These are phyloP conservation scores for Gossypium davidsonii DNA, from an alignment of 441 rosid species.

Conservation along the genomic window DNA sequence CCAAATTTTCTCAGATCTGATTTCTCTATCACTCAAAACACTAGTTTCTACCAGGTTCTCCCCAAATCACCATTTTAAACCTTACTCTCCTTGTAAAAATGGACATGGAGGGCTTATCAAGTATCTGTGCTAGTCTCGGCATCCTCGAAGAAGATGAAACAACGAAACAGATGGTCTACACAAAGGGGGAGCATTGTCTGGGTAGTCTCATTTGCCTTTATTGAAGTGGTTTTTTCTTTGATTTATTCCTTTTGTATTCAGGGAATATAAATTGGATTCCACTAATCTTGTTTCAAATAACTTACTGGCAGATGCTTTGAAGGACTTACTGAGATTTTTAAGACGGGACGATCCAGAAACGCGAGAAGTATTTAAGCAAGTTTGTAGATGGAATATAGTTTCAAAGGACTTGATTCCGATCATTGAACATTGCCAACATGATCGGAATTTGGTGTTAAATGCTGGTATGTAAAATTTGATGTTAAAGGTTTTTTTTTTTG, in stretches of 20 bases:
- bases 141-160: conserved; percentile 43
- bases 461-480: conserved; percentile 45
- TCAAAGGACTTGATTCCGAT: conserved; percentile 89
- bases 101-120: conserved; percentile 66
- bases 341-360: conserved; percentile 86
- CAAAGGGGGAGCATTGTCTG: conserved; percentile 56
- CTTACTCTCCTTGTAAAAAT: conserved; percentile 17
- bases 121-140: conserved; percentile 72
- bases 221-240: neutral
- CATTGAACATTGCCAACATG: conserved; percentile 60
- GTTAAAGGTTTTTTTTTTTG: neutral
- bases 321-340: conserved; percentile 78
- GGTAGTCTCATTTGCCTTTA: conserved; percentile 32
- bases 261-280: neutral
- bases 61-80: neutral
- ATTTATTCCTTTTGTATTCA: neutral
- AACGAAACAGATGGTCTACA: conserved; percentile 52
- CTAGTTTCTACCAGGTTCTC: neutral
- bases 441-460: conserved; percentile 63
- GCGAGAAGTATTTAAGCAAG: conserved; percentile 84
- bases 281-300: neutral
- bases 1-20: conserved; percentile 15
- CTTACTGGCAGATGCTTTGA: conserved; percentile 56
- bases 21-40: neutral
- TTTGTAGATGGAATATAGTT: conserved; percentile 82